A percentile compares a stretch with the other conserved stretches of the same genome.
phyloP scores from a whole-genome alignment of 1,284 basidiomycete species.

The Entoloma clypeatum region DNA sequence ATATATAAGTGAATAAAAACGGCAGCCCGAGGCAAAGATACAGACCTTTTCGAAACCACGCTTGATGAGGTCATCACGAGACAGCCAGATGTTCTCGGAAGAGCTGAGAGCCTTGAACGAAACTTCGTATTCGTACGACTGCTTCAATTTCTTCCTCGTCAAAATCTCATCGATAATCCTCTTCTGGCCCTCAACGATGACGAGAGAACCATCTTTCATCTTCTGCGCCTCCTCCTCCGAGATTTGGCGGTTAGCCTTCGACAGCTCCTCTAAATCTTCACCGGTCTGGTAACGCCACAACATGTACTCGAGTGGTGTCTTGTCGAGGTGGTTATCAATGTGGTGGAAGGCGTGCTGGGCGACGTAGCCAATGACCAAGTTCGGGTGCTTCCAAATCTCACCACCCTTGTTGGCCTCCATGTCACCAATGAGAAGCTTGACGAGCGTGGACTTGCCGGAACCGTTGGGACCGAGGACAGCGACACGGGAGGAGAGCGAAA shows the following conservation, averaged over 20 bases:
- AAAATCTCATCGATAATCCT: conserved; percentile 91
- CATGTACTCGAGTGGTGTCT: conserved; percentile 98
- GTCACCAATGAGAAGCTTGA: conserved; percentile 98
- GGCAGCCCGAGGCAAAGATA: conserved; percentile 5
- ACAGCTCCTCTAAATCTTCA: conserved; percentile 96
- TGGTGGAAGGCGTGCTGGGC: conserved; percentile 99
- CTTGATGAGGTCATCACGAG: conserved; percentile 95
- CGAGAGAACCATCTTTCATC: conserved; percentile 92
- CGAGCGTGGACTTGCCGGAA: conserved; percentile 97
- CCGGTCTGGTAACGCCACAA: conserved; percentile 99
- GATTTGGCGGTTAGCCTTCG: conserved; percentile 86
- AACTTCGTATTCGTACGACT: conserved; percentile 97
- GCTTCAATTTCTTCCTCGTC: conserved; percentile 96
- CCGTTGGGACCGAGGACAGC: conserved; percentile 96
- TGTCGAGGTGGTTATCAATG: conserved; percentile 97
- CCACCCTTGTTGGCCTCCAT: conserved; percentile 95
- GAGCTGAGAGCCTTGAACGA: conserved; percentile 91
- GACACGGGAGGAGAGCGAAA: conserved; percentile 96
- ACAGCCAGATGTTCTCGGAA: conserved; percentile 95
- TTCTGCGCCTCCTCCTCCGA: conserved; percentile 87
- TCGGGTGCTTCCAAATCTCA: conserved; percentile 99
- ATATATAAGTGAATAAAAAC: conserved; percentile 15
- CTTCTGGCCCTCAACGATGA: conserved; percentile 93
- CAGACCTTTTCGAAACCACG: conserved; percentile 93
- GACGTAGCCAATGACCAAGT: conserved; percentile 98